Base-by-base conservation (phyloP, 2,329 filamentous ascomycete species). In the Aspergillus sp. region DNA sequence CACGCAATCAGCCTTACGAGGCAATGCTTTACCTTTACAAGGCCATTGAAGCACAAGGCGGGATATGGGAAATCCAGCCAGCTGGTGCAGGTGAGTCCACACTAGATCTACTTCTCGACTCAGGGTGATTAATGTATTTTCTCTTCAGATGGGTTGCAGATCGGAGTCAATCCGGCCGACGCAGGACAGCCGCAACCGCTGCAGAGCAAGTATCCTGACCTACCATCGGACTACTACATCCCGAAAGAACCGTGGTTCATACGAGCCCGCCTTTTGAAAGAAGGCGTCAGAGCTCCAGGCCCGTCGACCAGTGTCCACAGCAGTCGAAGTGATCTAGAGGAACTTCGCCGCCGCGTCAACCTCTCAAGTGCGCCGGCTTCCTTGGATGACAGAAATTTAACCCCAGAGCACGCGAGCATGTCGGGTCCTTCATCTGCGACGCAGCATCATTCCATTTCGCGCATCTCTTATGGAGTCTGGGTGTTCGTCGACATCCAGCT, bases 401-500 rank as follows among this genome's bases (percentile, higher is more conserved):
- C 69, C 2, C 73, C 73, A 4, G 75, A 76, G 49, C 69, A 72
- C 51, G 71, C 76, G 39, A 66, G 66, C 19, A 62, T 66, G 6
- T 67, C 73, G 7, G 69, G 73, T 1, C 71, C 77, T 8, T 75
- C 78, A 7, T 76, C 78, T 3, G 77, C 79, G 1, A 69, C 69
- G 3, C 67, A 70, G 47, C 62, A 67, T 15, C 63, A 64, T 30
- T 62, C 68, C 38, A 76, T 80, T 11, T 75, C 81, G 49, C 72
- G 79, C 1, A 73, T 78, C 3, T 81, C 86, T 55, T 86, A 92
- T 64, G 90, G 90, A 58, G 88, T 96, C n/a, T 94, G 90, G 73
- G 90, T 98, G 71, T 95, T 96, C 73, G 87, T 99, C 74, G 93
- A 96, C 66, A 97, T 99, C 64, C 95, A 97, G 75, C 88, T 97